phyloP scores from a whole-genome alignment of 2,329 filamentous ascomycete species.

The Fusarium sp. region DNA sequence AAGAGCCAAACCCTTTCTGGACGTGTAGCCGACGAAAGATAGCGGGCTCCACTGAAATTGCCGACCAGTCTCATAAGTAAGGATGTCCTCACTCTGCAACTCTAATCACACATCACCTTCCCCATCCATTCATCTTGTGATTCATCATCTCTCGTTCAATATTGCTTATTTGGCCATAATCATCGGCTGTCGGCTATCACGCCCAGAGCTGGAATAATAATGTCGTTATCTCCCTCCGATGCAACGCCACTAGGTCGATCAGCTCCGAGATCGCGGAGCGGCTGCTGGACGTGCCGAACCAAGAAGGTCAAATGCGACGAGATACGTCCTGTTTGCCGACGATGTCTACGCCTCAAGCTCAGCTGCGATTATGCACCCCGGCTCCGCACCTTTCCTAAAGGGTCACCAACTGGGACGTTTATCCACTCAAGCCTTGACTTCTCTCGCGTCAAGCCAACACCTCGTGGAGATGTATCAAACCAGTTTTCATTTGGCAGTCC shows the following conservation, averaged over 20 bases:
- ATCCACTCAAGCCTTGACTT: not conserved
- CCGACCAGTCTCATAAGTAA: not conserved
- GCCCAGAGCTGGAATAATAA: not conserved
- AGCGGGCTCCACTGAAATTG: not conserved
- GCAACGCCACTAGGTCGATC: not conserved
- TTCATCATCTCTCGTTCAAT: not conserved
- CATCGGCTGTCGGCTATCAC: not conserved
- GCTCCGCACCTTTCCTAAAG: not conserved
- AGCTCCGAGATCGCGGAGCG: not conserved
- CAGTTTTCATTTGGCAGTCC: too few relatives aligned
- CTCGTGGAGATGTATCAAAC: rapidly evolving
- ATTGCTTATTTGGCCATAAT: not conserved
- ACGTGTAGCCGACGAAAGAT: not conserved
- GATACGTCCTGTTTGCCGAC: not conserved
- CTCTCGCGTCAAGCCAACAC: not conserved
- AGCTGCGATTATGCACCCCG: not conserved
- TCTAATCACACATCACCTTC: not conserved
- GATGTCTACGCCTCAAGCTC: not conserved
- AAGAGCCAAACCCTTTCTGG: not conserved
- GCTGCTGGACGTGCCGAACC: not conserved
- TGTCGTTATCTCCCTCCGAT: not conserved
- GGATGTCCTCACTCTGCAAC: not conserved
- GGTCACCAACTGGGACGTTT: not conserved
- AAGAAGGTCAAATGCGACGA: not conserved
- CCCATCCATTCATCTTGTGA: not conserved